Evolutionary conservation across 2,329 filamentous ascomycete genomes (phyloP).

Genomic region (Penicillium sp.): DNA sequence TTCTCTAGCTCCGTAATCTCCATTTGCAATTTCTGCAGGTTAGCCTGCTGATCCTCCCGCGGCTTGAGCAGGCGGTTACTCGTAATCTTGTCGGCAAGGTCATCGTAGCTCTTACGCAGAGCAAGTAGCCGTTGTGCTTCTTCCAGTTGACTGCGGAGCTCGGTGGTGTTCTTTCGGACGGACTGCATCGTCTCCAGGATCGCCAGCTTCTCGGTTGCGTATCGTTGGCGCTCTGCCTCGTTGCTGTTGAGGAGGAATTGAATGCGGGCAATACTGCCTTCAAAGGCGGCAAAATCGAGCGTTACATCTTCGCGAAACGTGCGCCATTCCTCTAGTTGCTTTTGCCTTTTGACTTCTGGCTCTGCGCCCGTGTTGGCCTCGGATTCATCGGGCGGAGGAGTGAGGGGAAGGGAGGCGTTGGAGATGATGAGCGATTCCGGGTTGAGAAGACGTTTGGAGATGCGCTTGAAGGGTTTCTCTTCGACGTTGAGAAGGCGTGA

Average conservation of each 20-base stretch:
- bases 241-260: slow-evolving; percentile 87
- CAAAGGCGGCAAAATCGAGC: slow-evolving; percentile 85
- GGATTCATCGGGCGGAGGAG: slow-evolving; percentile 65
- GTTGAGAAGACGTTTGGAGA: slow-evolving; percentile 76
- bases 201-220: slow-evolving; percentile 74
- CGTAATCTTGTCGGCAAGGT: slow-evolving; percentile 83
- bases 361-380: slow-evolving; percentile 46
- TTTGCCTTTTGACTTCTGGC: slow-evolving; percentile 52
- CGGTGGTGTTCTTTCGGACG: slow-evolving; percentile 73
- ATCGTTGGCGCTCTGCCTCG: slow-evolving; percentile 77
- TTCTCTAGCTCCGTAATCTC: slow-evolving; percentile 86
- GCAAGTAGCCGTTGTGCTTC: slow-evolving; percentile 73
- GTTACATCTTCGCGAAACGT: slow-evolving; percentile 79
- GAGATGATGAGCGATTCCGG: slow-evolving; percentile 65
- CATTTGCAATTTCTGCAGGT: slow-evolving; percentile 77
- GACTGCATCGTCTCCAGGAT: slow-evolving; percentile 77
- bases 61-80: slow-evolving; percentile 76
- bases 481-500: slow-evolving; percentile 84
- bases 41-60: slow-evolving; percentile 77
- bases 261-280: slow-evolving; percentile 81
- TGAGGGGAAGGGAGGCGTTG: slow-evolving; percentile 59
- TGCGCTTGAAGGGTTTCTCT: slow-evolving; percentile 86
- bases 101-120: slow-evolving; percentile 82
- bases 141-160: slow-evolving; percentile 73
- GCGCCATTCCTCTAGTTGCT: slow-evolving; percentile 58